Evolutionary conservation across 441 rosid species (phyloP).

Genomic region (Populus trichocarpa): DNA sequence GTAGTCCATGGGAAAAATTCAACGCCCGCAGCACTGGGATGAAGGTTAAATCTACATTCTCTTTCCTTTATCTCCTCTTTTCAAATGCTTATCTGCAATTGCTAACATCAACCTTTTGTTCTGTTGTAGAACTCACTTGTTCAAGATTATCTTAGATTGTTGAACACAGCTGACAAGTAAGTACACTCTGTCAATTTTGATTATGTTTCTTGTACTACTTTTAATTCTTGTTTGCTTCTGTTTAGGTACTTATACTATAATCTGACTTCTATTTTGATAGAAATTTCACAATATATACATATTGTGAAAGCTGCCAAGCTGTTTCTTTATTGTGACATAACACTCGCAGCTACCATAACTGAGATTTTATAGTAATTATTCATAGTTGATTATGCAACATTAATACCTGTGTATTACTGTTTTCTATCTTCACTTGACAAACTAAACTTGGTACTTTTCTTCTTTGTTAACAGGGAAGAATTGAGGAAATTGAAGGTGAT

Average conservation of each 20-base stretch:
- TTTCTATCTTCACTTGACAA: neutral
- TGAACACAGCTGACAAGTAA: constrained; percentile 69
- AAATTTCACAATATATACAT: neutral
- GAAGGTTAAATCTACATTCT: neutral
- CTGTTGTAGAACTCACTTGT: constrained; percentile 42
- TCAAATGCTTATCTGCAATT: neutral
- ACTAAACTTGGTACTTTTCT: neutral
- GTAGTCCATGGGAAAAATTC: neutral
- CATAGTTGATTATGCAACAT: neutral
- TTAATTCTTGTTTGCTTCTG: neutral
- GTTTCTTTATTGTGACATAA: neutral
- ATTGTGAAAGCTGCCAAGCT: neutral
- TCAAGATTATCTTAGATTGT: constrained; percentile 53
- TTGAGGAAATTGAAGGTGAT: constrained; percentile 71
- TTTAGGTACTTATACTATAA: neutral
- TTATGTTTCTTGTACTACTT: neutral
- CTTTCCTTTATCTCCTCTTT: neutral
- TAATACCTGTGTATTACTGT: neutral
- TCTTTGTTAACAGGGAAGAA: constrained; percentile 45
- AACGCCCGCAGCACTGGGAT: neutral
- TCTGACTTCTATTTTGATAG: neutral
- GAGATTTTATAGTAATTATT: neutral
- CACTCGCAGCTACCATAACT: neutral
- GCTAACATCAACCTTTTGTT: constrained; percentile 7
- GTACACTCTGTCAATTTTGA: constrained; percentile 13